Base-by-base conservation (phyloP, 148 eudicot species). In the Arctostaphylos glauca region DNA sequence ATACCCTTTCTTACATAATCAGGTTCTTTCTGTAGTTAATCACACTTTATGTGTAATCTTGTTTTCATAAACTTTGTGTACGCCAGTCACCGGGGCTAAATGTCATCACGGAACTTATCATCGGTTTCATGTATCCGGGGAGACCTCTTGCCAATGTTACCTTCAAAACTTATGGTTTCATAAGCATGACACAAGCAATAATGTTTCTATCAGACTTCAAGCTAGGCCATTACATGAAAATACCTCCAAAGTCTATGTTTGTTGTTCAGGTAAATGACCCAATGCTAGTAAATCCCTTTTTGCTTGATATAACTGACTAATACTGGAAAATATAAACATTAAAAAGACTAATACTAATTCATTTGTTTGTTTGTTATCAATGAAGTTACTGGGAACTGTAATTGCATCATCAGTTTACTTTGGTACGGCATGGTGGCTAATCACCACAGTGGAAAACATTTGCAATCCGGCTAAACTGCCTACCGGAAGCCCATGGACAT, bases 211-310 rank as follows among this genome's bases (percentile, higher is more conserved):
- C 86, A 25, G 90, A 89, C 81, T 89, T 89, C 87, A 89, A 89
- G 83, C 86, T 89, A 53, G 88, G 91, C 25, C 89, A 89, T 81
- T 89, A 87, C 67, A 89, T 89, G 91, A 89, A 89, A 80, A 87
- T 89, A 70, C 91, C 91, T 75, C 91, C 91, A 38, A 89, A 86
- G 55, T 83, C 88, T 60, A 89, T 89, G 91, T 89, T 89, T 78
- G 53, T 87, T 53, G 91, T 84, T 80, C 91, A 87, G 88, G 91
- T 87, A 87, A 50, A 53, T 18, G 21, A 3, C 5, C 9, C 38
- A 25, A 62, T 2, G 66, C 41, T 5, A 19, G 13, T 44, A 3
- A 18, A 43, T 25, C 71, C 38, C 0, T 23, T 66, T 66, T 31
- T 25, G 16, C 43, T 66, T 19, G 8, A 73, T 5, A 68, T 41